phyloP scores from a whole-genome alignment of 163 green algal species.

The Scenedesmus sp. region DNA sequence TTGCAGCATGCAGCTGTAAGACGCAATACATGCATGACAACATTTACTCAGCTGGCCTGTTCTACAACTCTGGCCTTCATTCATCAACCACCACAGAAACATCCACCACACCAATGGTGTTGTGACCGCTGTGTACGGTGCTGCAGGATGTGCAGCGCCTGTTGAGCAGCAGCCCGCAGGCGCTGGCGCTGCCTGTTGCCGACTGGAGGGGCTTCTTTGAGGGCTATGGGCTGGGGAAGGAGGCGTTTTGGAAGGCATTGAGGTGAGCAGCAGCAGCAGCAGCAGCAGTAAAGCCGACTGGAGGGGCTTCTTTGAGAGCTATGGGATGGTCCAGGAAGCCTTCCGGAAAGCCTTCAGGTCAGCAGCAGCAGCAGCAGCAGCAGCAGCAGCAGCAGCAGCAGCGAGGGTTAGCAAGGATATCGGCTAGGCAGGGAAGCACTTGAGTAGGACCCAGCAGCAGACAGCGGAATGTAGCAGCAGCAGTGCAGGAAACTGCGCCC shows the following conservation, averaged over 20 bases:
- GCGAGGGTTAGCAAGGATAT: too few relatives aligned
- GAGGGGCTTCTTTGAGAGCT: slow-evolving; percentile 32
- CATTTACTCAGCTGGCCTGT: neutral
- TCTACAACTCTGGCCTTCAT: neutral
- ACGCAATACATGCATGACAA: too few relatives aligned
- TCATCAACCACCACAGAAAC: neutral
- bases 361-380: slow-evolving; percentile 8
- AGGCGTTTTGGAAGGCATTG: slow-evolving; percentile 24
- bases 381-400: neutral
- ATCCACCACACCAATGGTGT: neutral
- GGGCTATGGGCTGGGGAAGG: slow-evolving; percentile 21
- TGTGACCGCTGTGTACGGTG: neutral
- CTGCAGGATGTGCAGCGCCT: slow-evolving; percentile 15
- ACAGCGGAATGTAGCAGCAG: too few relatives aligned
- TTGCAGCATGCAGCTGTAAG: neutral
- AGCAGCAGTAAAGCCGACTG: neutral
- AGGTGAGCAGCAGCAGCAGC: slow-evolving; percentile 4
- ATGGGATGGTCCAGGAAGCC: neutral
- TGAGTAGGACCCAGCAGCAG: too few relatives aligned
- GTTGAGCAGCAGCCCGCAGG: neutral
- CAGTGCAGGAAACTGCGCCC: too few relatives aligned
- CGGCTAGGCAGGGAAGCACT: too few relatives aligned
- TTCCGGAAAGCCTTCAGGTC: slow-evolving; percentile 25
- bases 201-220: slow-evolving; percentile 47
- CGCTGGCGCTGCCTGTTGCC: slow-evolving; percentile 18